Base-by-base conservation (phyloP, 306 rosid genomes). In the Pterocarpus macrocarpus region DNA sequence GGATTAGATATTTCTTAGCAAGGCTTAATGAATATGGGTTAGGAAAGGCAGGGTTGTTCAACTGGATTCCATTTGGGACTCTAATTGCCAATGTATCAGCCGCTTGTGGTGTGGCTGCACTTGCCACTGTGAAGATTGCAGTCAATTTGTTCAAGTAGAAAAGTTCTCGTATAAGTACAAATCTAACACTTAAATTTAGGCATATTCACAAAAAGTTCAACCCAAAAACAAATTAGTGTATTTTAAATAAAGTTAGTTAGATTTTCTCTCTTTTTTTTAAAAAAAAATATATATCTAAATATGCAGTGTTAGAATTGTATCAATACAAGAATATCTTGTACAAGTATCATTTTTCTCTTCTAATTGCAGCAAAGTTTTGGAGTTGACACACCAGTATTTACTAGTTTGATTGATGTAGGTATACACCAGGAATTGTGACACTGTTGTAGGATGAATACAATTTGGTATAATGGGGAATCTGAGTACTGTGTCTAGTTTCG, bases 1-100 rank as follows among this genome's bases (percentile, higher is more conserved):
- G 99, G 99, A 73, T 85, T 58, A 87, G 94, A 85, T 93, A 98
- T 98, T 93, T 90, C 94, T 87, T 95, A 55, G 97, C 99, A 7
- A 70, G 99, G 15, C 81, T 92, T 14, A 95, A 95, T 33, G 99
- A 94, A 17, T 92, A 84, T 5, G 99, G 96, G 11, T 58, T 93
- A 22, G 98, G 99, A 71, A 91, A 8, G 52, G 63, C 17, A 7
- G 87, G 85, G 61, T 45, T 75, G 80, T 64, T 85, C 61, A 89
- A 88, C 81, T 91, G 99, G 98, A 64, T 95, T 69, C 99, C 97
- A 9, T 88, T 90, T 77, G 98, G 98, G 35, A 95, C 99, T 39
- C 77, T 93, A 30, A 87, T 85, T 78, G 98, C 98, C 13, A 95
- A 93, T 87, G 94, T 95, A 38, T 88, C 92, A 8, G 97, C 97